Conservation (phyloP, 495 filamentous ascomycete species). For the Aspergillus carlsbadensis region DNA sequence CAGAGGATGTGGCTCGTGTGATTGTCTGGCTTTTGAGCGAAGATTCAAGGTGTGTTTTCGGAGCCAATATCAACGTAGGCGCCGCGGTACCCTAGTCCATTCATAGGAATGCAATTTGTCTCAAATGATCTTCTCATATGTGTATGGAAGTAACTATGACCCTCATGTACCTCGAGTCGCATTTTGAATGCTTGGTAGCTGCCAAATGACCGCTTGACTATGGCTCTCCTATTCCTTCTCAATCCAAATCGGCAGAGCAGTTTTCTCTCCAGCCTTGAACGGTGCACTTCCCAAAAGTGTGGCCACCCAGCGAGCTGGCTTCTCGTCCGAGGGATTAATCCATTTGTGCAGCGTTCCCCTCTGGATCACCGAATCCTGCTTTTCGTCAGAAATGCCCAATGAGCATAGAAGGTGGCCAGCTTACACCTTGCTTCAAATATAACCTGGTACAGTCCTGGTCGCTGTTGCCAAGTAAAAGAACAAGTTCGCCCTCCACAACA, state of each 20-base stretch:
- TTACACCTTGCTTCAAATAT: too few species aligned
- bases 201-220: too few species aligned
- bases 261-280: not conserved
- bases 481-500: constrained; percentile 1
- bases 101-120: too few species aligned
- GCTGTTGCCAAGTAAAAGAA: not conserved
- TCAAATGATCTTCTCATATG: too few species aligned
- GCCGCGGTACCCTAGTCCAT: constrained; percentile 1
- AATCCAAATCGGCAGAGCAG: not conserved
- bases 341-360: constrained; percentile 1
- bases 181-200: too few species aligned
- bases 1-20: constrained; percentile 8
- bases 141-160: too few species aligned
- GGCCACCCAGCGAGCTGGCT: not conserved
- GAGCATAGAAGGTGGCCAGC: too few species aligned
- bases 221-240: too few species aligned
- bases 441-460: not conserved
- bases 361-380: constrained; percentile 6
- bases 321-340: not conserved
- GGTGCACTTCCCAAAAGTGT: constrained; percentile 1
- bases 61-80: constrained; percentile 12
- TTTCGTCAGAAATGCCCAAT: not conserved
- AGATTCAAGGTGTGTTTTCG: constrained; percentile 4
- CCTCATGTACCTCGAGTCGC: too few species aligned
- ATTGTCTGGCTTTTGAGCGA: constrained; percentile 10